Evolutionary conservation across 768 basidiomycete genomes (phyloP), one percentile per base, ranked within the genome.

Genomic region (Leccinum disarticulatum): DNA sequence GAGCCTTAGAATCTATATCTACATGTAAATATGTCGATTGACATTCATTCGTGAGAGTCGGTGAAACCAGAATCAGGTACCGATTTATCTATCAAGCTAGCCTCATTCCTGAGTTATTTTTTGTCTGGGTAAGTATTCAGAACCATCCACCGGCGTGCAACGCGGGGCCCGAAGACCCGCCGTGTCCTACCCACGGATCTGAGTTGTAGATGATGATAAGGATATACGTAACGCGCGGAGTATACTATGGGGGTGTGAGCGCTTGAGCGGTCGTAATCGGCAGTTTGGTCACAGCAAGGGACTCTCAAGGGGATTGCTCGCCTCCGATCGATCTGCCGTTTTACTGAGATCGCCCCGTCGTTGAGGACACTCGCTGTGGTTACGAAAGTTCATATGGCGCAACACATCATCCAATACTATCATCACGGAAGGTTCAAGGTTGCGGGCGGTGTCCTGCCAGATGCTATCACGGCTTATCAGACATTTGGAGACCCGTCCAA

Each of bases 401-500:
- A 61, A 57, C 60, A 55, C 53, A 41, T 57, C 73, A 79, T 77
- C 4, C 74, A 80, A 64, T 81, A 78, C 65, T 77, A 83, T 60
- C 80, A 79, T 59, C 84, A 86, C 61, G 83, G 83, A 15, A 79
- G 83, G 31, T 80, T 85, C 66, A 72, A 67, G 22, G 77, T 84
- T 9, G 68, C 77, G 52, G 84, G 84, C 2, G 84, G 84, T 19
- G 69, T 81, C 6, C 68, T 86, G 14, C 82, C 84, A 13, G 77
- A 84, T 56, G 84, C 83, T 8, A 64, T 84, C 35, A 86, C 84
- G 1, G 84, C 84, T 25, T 86, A 81, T 65, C 75, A 80, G 36
- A 81, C 82, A 7, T 84, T 83, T 65, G 83, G 84, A 13, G 71
- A 81, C 58, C 75, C 77, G 0, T 66, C 67, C 6, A 84, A 82